A percentile compares a stretch with the other conserved stretches of the same genome.
These are phyloP conservation scores for Phytophthora chlamydospora DNA, from an alignment of 352 stramenopile genomes.

Conservation along the genomic window DNA sequence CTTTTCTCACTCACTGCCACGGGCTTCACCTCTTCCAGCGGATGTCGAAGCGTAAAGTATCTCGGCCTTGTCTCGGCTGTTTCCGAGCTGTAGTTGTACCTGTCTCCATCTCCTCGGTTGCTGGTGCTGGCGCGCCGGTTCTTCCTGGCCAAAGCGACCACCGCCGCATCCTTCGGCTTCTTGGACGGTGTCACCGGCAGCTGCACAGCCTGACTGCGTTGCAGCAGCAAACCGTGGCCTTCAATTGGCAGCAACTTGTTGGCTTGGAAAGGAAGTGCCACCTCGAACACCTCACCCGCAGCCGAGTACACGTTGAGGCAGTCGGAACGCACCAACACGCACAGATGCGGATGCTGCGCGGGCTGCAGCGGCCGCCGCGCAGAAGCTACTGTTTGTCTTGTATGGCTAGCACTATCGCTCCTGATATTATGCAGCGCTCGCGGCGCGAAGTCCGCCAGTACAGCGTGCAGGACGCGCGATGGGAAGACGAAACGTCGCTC, in stretches of 20 bases:
- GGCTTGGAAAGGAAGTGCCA: constrained; percentile 76
- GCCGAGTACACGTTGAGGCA: constrained; percentile 73
- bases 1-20: constrained; percentile 37
- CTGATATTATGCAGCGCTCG: constrained; percentile 7
- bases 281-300: constrained; percentile 71
- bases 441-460: constrained; percentile 51
- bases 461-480: constrained; percentile 59
- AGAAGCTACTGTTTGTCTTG: no score
- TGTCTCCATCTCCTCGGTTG: constrained; percentile 42
- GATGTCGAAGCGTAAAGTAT: constrained; percentile 78
- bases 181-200: constrained; percentile 37
- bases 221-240: constrained; percentile 56
- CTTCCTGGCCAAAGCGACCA: constrained; percentile 31
- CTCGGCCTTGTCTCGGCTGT: constrained; percentile 41
- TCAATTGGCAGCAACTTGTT: constrained; percentile 59
- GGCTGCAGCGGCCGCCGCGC: constrained; percentile 8
- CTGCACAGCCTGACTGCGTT: constrained; percentile 51
- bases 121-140: constrained; percentile 44
- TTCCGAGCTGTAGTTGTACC: constrained; percentile 36
- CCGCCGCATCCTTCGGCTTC: constrained; percentile 32
- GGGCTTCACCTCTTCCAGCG: constrained; percentile 81
- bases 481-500: constrained; percentile 71
- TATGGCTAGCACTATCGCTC: no score
- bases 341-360: constrained; percentile 45
- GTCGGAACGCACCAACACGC: constrained; percentile 70